phyloP scores from a whole-genome alignment of 2,329 filamentous ascomycete genomes.

The Xylaria sp. region DNA sequence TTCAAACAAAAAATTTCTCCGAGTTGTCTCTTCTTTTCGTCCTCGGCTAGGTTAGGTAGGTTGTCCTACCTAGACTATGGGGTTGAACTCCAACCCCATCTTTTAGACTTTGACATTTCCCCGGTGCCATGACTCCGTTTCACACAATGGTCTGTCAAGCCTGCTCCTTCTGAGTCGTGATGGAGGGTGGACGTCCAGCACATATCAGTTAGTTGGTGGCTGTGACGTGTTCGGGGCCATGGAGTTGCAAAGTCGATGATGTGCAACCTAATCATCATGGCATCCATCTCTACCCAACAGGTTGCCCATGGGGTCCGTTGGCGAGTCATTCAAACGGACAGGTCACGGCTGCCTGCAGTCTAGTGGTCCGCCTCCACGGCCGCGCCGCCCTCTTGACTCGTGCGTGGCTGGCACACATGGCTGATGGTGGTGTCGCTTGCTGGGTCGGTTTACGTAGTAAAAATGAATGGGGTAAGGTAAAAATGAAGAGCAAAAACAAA shows the following conservation, averaged over 20 bases:
- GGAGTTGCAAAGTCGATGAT: neutral
- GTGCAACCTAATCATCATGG: neutral
- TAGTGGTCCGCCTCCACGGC: neutral
- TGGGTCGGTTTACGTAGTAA: too few species aligned
- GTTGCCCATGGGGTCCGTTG: neutral
- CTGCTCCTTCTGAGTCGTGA: neutral
- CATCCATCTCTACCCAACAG: neutral
- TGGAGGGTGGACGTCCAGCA: neutral
- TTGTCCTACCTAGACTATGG: neutral
- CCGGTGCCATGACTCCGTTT: slow-evolving; percentile 5
- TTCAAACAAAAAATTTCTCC: neutral
- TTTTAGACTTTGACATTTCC: slow-evolving; percentile 3
- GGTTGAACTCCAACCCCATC: neutral
- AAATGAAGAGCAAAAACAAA: too few species aligned
- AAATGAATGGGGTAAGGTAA: too few species aligned
- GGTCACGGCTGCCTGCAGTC: neutral
- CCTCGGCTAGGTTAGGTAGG: neutral
- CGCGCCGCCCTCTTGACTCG: slow-evolving; percentile 13
- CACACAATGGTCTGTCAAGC: neutral
- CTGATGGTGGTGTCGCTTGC: too few species aligned
- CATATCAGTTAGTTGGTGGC: neutral
- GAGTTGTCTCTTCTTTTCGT: neutral
- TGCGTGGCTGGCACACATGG: neutral
- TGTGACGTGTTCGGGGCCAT: neutral
- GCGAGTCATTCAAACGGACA: slow-evolving; percentile 22